A percentile compares a stretch with the other conserved stretches of the same genome.
phyloP scores from a whole-genome alignment of 768 basidiomycete species.

The Mrakia gelida region DNA sequence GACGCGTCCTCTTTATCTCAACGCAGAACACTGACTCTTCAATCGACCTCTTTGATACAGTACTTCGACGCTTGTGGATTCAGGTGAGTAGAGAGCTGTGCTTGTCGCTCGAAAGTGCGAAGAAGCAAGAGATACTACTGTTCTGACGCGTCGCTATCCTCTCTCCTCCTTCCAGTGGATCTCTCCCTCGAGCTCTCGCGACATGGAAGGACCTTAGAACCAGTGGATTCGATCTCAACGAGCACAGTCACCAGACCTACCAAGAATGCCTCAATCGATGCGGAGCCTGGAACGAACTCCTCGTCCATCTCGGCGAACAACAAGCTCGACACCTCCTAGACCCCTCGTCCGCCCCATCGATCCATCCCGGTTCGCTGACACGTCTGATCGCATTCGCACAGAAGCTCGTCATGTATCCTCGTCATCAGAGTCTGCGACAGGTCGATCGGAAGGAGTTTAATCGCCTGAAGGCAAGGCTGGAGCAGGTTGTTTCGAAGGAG shows the following conservation, averaged over 20 bases:
- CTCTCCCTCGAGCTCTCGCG: background rate
- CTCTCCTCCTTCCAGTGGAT: background rate
- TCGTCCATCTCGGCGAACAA: background rate
- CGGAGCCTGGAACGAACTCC: constrained; percentile 1
- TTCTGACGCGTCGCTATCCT: background rate
- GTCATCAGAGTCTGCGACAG: background rate
- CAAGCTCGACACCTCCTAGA: background rate
- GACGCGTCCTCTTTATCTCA: background rate
- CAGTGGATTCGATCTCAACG: background rate
- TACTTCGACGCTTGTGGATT: constrained; percentile 3
- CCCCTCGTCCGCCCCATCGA: background rate
- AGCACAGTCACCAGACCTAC: too few species aligned
- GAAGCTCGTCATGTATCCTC: background rate
- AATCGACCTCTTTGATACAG: background rate
- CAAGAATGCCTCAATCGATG: background rate
- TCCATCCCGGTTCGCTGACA: background rate
- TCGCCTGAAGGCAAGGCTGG: background rate
- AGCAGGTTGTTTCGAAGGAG: background rate
- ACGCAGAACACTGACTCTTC: too few species aligned
- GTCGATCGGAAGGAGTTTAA: background rate
- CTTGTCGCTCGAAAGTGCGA: background rate
- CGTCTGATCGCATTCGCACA: background rate
- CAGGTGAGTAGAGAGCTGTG: background rate
- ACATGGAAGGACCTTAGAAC: background rate
- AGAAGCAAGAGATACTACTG: background rate